phyloP scores from a whole-genome alignment of 2,329 filamentous ascomycete species.

The Alternaria alternata region DNA sequence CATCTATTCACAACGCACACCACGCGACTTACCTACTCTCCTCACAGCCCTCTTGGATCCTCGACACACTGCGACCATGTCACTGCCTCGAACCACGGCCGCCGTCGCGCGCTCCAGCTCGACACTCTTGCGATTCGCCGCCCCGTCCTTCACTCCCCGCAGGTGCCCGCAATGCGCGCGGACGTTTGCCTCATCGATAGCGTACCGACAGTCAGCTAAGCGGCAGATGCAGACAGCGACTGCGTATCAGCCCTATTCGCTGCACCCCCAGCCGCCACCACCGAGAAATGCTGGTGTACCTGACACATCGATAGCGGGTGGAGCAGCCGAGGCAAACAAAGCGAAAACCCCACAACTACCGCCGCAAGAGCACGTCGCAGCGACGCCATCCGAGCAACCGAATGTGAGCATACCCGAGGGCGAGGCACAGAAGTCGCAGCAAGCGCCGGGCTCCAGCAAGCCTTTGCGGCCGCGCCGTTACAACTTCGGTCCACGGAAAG shows the following conservation, averaged over 20 bases:
- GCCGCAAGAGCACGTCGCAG: constrained; percentile 33
- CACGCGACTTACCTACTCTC: constrained; percentile 8
- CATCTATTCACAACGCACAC: constrained; percentile 13
- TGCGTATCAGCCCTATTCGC: constrained; percentile 67
- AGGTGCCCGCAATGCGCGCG: constrained; percentile 57
- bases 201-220: constrained; percentile 47
- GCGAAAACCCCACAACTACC: constrained; percentile 55
- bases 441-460: constrained; percentile 55
- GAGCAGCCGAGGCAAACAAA: constrained; percentile 58
- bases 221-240: constrained; percentile 69
- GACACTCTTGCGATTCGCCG: constrained; percentile 37
- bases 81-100: constrained; percentile 38
- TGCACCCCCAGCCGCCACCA: constrained; percentile 65
- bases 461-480: constrained; percentile 65
- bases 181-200: constrained; percentile 54
- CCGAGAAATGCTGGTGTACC: constrained; percentile 66
- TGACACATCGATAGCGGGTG: constrained; percentile 68
- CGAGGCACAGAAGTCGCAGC: constrained; percentile 69
- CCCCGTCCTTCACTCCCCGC: constrained; percentile 32
- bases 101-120: constrained; percentile 36
- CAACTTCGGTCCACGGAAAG: constrained; percentile 83
- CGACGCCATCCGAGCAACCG: constrained; percentile 37
- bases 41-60: constrained; percentile 5
- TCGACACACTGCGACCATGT: constrained; percentile 35
- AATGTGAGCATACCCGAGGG: constrained; percentile 64